Evolutionary conservation across 371 early-diverging fungal genomes (phyloP).

Genomic region (Apophysomyces trapeziformis): DNA sequence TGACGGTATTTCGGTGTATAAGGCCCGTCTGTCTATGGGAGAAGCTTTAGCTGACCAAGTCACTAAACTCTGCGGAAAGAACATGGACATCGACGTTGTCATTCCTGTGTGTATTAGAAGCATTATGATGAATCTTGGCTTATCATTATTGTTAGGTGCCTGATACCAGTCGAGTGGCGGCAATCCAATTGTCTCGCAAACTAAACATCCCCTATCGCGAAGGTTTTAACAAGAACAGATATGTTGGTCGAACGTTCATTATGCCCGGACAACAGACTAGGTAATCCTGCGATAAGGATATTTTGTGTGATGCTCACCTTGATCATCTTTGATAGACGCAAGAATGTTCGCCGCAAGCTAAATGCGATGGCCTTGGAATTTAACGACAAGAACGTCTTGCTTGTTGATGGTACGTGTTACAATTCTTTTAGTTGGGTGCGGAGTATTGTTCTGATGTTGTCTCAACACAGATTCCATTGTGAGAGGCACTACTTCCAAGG

Average conservation of each 20-base stretch:
- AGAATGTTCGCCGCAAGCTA: constrained; percentile 95
- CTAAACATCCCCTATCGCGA: constrained; percentile 91
- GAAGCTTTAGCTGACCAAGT: constrained; percentile 91
- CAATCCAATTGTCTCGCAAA: constrained; percentile 88
- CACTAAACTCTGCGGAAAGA: constrained; percentile 62
- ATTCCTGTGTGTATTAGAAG: constrained; percentile 76
- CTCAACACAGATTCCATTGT: constrained; percentile 86
- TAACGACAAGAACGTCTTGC: constrained; percentile 90
- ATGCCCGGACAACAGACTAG: constrained; percentile 95
- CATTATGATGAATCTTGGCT: not conserved
- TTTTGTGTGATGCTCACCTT: not conserved
- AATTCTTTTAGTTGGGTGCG: constrained; percentile 7
- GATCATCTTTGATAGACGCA: constrained; percentile 56
- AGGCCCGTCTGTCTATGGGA: constrained; percentile 96
- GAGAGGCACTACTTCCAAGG: constrained; percentile 95
- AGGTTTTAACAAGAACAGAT: constrained; percentile 98
- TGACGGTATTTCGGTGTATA: constrained; percentile 98
- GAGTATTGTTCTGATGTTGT: not conserved
- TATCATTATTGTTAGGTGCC: constrained; percentile 68
- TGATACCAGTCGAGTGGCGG: constrained; percentile 94
- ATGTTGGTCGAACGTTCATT: constrained; percentile 97
- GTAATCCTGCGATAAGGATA: constrained; percentile 9
- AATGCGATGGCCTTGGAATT: constrained; percentile 98
- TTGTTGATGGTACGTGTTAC: constrained; percentile 83
- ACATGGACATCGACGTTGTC: constrained; percentile 93